phyloP scores from a whole-genome alignment of 2,329 filamentous ascomycete genomes.

The Microsporum ferrugineum region DNA sequence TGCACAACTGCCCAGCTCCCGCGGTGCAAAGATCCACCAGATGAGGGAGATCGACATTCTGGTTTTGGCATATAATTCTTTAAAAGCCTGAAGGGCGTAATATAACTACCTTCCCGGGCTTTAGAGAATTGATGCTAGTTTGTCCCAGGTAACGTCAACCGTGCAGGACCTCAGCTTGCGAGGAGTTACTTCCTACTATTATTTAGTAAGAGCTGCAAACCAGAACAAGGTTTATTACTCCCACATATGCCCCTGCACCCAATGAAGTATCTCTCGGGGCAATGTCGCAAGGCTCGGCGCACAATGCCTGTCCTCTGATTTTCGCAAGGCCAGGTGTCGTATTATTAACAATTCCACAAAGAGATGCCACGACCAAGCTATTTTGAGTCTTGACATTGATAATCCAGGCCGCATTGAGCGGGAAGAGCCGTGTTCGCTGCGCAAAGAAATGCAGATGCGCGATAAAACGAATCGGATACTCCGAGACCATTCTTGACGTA shows the following conservation, averaged over 20 bases:
- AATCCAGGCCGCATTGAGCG: constrained; percentile 3
- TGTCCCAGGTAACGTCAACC: neutral
- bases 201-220: constrained; percentile 1
- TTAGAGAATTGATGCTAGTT: neutral
- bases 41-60: neutral
- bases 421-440: neutral
- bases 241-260: constrained; percentile 1
- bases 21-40: constrained; percentile 2
- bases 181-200: neutral
- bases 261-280: neutral
- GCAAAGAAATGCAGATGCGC: constrained; percentile 1
- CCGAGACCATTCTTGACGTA: constrained; percentile 1
- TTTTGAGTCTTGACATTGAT: neutral
- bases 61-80: neutral
- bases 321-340: neutral
- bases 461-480: constrained; percentile 2
- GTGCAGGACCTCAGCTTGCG: neutral
- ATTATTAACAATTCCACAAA: constrained; percentile 3
- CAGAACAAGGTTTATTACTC: constrained; percentile 3
- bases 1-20: constrained; percentile 3
- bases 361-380: neutral
- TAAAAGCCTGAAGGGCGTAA: neutral
- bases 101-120: neutral
- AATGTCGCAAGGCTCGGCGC: constrained; percentile 3
- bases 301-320: neutral